Evolutionary conservation across 2,329 filamentous ascomycete genomes (phyloP).

Genomic region (Xylariaceae sp.): DNA sequence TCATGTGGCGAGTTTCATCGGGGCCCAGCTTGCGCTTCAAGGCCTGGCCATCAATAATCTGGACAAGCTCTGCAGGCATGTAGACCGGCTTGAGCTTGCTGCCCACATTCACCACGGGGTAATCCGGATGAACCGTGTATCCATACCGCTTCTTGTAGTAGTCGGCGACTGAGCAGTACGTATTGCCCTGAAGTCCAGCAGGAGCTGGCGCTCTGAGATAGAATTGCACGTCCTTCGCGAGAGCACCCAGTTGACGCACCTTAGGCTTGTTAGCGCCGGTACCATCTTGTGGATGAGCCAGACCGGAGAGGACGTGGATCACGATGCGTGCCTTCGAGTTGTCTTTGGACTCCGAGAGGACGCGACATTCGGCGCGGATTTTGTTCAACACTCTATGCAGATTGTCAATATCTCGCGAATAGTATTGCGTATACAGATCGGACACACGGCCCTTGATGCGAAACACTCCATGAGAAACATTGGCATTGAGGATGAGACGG

Average conservation of each 20-base stretch:
- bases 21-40: constrained; percentile 54
- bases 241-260: constrained; percentile 24
- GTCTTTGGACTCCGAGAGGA: constrained; percentile 23
- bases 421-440: constrained; percentile 4
- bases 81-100: constrained; percentile 53
- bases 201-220: constrained; percentile 26
- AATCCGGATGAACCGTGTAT: constrained; percentile 31
- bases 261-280: constrained; percentile 27
- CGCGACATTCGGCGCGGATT: constrained; percentile 21
- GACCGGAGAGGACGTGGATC: constrained; percentile 24
- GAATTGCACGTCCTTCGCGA: constrained; percentile 32
- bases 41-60: constrained; percentile 59
- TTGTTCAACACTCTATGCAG: constrained; percentile 19
- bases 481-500: constrained; percentile 49
- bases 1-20: constrained; percentile 62
- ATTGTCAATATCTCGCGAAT: not conserved
- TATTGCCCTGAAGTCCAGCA: constrained; percentile 25
- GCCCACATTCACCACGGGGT: constrained; percentile 65
- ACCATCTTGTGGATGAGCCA: constrained; percentile 31
- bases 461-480: constrained; percentile 53
- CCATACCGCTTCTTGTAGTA: constrained; percentile 39
- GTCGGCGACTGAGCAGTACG: constrained; percentile 36
- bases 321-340: constrained; percentile 14
- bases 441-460: constrained; percentile 36
- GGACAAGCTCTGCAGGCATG: constrained; percentile 61